Percentiles rank a stretch among this genome's conserved stretches.
Evolutionary conservation across 768 basidiomycete genomes (phyloP).

Genomic region (Agrocybe praecox): DNA sequence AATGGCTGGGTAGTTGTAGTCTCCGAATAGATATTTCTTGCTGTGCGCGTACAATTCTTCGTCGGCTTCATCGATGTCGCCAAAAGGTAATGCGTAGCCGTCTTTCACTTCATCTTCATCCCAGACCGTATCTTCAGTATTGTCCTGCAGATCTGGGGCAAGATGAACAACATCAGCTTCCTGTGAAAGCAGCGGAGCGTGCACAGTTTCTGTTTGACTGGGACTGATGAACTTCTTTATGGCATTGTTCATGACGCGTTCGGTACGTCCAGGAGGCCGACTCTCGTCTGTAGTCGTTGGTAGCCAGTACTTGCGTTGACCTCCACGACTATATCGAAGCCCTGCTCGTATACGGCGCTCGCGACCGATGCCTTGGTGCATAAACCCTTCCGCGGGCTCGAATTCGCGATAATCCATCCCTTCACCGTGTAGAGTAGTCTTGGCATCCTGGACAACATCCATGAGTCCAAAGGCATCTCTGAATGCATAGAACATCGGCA

Average conservation of each 20-base stretch:
- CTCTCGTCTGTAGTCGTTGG: conserved; percentile 58
- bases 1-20: conserved; percentile 88
- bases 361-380: conserved; percentile 88
- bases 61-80: conserved; percentile 66
- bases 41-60: conserved; percentile 80
- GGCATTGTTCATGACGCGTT: conserved; percentile 43
- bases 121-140: conserved; percentile 46
- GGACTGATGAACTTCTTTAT: conserved; percentile 42
- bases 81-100: conserved; percentile 68
- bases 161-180: conserved; percentile 72
- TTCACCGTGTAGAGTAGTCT: conserved; percentile 79
- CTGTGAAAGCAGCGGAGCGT: conserved; percentile 71
- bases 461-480: conserved; percentile 85
- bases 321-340: conserved; percentile 89
- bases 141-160: conserved; percentile 53
- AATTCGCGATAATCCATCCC: conserved; percentile 97
- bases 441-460: conserved; percentile 87
- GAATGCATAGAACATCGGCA: conserved; percentile 86
- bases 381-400: conserved; percentile 91
- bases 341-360: conserved; percentile 90
- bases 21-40: conserved; percentile 82
- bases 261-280: conserved; percentile 38
- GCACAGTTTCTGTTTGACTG: conserved; percentile 56
- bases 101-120: conserved; percentile 30
- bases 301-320: conserved; percentile 94